Evolutionary conservation across 441 rosid genomes (phyloP).

Genomic region (Aleurites moluccanus): DNA sequence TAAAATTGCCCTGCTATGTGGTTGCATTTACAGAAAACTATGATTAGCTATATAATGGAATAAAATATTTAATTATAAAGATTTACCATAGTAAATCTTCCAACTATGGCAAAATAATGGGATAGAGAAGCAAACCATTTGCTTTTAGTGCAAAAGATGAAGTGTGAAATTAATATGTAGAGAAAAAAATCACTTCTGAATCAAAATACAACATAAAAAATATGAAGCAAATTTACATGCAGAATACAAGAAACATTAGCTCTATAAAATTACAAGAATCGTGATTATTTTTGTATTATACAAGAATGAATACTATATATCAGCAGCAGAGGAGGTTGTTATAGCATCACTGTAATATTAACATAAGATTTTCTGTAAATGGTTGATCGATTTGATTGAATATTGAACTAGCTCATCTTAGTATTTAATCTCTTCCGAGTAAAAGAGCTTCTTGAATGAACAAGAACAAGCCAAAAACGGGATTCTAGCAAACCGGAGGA

Average conservation of each 20-base stretch:
- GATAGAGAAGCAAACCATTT: too few species aligned
- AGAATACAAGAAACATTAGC: background rate
- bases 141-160: too few species aligned
- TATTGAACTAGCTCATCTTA: background rate
- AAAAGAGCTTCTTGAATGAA: background rate
- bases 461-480: background rate
- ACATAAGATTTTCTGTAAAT: background rate
- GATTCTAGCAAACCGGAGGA: background rate
- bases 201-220: background rate
- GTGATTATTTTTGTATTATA: background rate
- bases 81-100: too few species aligned
- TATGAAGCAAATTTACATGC: background rate
- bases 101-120: too few species aligned
- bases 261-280: background rate
- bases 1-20: too few species aligned
- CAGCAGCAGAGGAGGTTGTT: background rate
- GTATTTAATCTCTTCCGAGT: background rate
- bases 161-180: too few species aligned
- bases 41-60: too few species aligned
- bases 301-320: background rate
- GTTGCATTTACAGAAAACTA: too few species aligned
- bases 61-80: too few species aligned
- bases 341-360: background rate
- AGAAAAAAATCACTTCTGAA: background rate
- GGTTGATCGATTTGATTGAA: background rate